Evolutionary conservation across 306 rosid species (phyloP).

Genomic region (Inga leiocalycina): DNA sequence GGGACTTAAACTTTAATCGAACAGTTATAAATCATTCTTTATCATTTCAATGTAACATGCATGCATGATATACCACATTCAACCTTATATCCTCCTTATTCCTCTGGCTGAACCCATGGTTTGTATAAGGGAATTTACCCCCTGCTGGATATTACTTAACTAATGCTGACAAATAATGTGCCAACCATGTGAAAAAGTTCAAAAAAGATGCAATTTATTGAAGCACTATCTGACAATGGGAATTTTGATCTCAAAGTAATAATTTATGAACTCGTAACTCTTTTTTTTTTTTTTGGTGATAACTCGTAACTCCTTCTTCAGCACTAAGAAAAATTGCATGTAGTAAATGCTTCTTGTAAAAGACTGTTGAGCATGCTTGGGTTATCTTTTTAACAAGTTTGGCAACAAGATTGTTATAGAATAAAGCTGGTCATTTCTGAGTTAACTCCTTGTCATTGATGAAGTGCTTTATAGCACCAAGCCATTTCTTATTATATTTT

Average conservation of each 20-base stretch:
- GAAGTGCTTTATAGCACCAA: background rate
- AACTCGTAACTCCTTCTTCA: background rate
- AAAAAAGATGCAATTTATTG: too few species aligned
- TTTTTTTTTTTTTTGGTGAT: background rate
- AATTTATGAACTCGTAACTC: background rate
- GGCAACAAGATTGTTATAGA: background rate
- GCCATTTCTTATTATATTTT: background rate
- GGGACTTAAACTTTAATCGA: too few species aligned
- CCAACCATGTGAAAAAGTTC: too few species aligned
- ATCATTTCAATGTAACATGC: too few species aligned
- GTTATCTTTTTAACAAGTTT: background rate
- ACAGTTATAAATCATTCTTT: too few species aligned
- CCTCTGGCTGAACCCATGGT: too few species aligned
- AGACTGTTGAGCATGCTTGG: background rate
- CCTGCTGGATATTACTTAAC: too few species aligned
- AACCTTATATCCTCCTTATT: too few species aligned
- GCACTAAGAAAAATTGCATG: background rate
- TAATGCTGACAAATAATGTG: too few species aligned
- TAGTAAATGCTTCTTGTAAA: background rate
- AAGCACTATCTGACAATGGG: background rate
- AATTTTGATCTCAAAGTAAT: slow-evolving; percentile 6
- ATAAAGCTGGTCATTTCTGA: background rate
- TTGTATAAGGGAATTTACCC: too few species aligned
- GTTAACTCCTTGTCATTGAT: background rate
- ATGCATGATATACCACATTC: too few species aligned